Evolutionary conservation across 768 basidiomycete genomes (phyloP).

Genomic region (Galerina sulciceps): DNA sequence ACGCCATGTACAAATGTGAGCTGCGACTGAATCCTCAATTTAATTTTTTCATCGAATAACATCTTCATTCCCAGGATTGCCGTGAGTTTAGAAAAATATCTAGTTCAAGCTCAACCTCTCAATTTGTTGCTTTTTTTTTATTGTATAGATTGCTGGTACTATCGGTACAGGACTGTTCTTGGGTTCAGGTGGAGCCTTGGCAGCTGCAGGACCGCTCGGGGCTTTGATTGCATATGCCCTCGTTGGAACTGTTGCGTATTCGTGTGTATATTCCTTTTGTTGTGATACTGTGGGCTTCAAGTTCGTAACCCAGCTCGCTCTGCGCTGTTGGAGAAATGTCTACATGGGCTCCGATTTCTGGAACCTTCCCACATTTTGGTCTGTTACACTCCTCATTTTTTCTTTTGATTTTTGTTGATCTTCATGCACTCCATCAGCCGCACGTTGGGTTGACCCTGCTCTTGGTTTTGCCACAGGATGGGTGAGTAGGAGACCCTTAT

Average conservation of each 20-base stretch:
- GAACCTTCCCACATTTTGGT: slow-evolving; percentile 79
- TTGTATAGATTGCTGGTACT: slow-evolving; percentile 66
- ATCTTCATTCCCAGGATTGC: slow-evolving; percentile 55
- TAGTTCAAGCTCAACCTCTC: background rate
- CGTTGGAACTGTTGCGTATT: slow-evolving; percentile 70
- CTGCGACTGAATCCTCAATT: background rate
- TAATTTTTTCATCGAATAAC: background rate
- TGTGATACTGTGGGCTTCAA: background rate
- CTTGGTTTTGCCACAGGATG: slow-evolving; percentile 62
- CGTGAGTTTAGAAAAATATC: slow-evolving; percentile 38
- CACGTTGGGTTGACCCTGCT: slow-evolving; percentile 62
- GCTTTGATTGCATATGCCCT: slow-evolving; percentile 66
- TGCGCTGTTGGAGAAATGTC: slow-evolving; percentile 81
- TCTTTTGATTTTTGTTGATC: background rate
- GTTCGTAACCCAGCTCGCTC: slow-evolving; percentile 44
- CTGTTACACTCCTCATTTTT: slow-evolving; percentile 6
- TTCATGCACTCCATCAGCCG: slow-evolving; percentile 34
- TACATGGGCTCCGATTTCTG: slow-evolving; percentile 78
- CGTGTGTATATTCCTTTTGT: slow-evolving; percentile 38
- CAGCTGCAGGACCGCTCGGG: slow-evolving; percentile 66
- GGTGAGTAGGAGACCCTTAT: slow-evolving; percentile 36
- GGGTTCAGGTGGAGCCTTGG: slow-evolving; percentile 66
- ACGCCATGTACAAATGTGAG: slow-evolving; percentile 80
- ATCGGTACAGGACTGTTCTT: slow-evolving; percentile 78
- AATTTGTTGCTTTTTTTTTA: background rate